Percentiles rank a stretch among this genome's conserved stretches.
phyloP scores from a whole-genome alignment of 2,329 filamentous ascomycete species.

The Aspergillus nomiae region DNA sequence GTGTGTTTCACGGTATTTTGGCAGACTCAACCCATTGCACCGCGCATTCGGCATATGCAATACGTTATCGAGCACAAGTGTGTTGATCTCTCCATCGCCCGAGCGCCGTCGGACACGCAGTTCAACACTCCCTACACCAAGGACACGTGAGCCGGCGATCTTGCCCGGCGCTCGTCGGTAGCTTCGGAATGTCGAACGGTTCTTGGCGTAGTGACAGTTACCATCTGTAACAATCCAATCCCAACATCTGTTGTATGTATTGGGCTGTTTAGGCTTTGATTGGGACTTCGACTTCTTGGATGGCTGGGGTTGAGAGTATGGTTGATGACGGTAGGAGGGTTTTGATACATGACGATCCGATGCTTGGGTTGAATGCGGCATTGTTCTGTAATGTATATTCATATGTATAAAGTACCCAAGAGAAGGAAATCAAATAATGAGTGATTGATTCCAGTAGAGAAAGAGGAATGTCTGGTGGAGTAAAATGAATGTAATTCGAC shows the following conservation, averaged over 20 bases:
- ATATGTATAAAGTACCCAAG: not conserved
- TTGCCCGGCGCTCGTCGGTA: slow-evolving; percentile 24
- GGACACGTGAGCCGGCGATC: slow-evolving; percentile 16
- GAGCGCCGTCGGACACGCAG: slow-evolving; percentile 19
- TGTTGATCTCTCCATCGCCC: slow-evolving; percentile 13
- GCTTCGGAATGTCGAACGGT: slow-evolving; percentile 21
- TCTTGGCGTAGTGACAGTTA: slow-evolving; percentile 25
- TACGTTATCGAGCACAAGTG: slow-evolving; percentile 19
- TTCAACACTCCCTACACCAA: slow-evolving; percentile 22
- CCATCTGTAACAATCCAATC: slow-evolving; percentile 22
- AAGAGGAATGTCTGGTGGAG: too few species aligned
- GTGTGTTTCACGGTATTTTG: slow-evolving; percentile 12
- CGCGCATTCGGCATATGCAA: slow-evolving; percentile 22
- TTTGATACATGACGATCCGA: not conserved
- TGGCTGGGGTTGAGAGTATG: not conserved
- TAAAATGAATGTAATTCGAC: too few species aligned
- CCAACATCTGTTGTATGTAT: slow-evolving; percentile 19
- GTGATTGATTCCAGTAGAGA: too few species aligned
- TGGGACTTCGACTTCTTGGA: not conserved
- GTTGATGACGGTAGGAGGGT: not conserved
- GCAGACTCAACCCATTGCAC: slow-evolving; percentile 23
- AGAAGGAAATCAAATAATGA: not conserved
- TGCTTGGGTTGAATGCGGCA: not conserved
- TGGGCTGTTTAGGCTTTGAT: not conserved
- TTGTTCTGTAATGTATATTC: not conserved